Evolutionary conservation across 257 asterid species (phyloP), one percentile per base, ranked within the genome.

Genomic region (Ilex asprella): DNA sequence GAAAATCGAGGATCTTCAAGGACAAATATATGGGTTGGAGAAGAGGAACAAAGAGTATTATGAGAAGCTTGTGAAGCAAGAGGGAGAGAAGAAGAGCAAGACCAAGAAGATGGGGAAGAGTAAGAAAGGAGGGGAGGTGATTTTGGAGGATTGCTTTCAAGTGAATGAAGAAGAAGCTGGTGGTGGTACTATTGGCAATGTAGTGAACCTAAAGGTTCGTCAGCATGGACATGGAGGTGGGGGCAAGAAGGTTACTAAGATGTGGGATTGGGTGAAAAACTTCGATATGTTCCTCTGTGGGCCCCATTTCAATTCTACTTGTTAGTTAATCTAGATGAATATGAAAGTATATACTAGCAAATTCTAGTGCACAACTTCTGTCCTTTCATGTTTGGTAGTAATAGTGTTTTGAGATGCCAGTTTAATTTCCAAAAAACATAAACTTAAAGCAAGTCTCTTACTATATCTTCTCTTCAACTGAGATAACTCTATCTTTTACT

Each of bases 1-100:
- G 58, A 87, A 89, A 75, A 89, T 92, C n/a, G 96, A 92, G 88
- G 99, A 92, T 73, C 94, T 92, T 12, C 99, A 89, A 46, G 91
- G 85, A 51, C 99, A 89, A 79, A 82, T 92, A 31, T 65, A 82
- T 9, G 86, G 90, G 56, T 58, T 92, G 79, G 99, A 92, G 85
- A 84, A 82, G 83, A 80, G 87, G 84, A 92, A 92, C 74, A 83
- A 82, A 71, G 97, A 89, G 70, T 88, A 88, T 35, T 84, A 81
- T 13, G 95, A 82, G 55, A 82, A 81, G 49, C 84, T 91, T 32
- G 78, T 79, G 66, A 76, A 80, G 57, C 82, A 63, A 35, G 75
- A 81, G 76, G 55, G 86, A 76, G 67, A 71, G 62, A 64, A 67
- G 11, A 35, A 49, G 39, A 52, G 54, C 14, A 11, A 70, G 65